Conservation (phyloP, 2,329 filamentous ascomycete species). For the Cylindrodendrum hubeiense region DNA sequence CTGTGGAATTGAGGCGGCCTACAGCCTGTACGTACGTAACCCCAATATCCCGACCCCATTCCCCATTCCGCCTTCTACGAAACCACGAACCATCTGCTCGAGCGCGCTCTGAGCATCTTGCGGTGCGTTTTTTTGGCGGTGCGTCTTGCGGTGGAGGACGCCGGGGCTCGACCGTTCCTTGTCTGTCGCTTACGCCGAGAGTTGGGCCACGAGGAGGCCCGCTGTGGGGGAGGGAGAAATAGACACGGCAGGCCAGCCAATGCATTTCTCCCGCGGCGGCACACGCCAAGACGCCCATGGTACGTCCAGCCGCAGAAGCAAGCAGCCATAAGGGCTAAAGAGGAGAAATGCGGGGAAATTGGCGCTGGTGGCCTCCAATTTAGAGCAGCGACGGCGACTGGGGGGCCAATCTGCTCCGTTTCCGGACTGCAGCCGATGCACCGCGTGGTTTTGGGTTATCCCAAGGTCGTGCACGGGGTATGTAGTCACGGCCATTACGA, state of each 20-base stretch:
- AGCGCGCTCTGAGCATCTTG: not conserved
- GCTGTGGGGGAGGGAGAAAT: conserved; percentile 27
- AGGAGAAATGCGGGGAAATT: conserved; percentile 22
- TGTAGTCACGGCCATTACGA: conserved; percentile 19
- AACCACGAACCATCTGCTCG: not conserved
- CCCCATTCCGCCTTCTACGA: not conserved
- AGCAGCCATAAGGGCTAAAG: too few species aligned
- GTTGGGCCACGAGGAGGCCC: conserved; percentile 22
- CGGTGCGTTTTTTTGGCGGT: not conserved
- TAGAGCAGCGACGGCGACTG: not conserved
- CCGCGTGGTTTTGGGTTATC: conserved; percentile 13
- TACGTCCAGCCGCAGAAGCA: not conserved
- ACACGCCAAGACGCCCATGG: not conserved
- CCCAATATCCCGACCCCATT: not conserved
- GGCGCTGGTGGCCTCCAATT: conserved; percentile 8
- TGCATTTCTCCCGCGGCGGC: not conserved
- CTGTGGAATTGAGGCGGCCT: not conserved
- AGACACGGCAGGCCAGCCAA: not conserved
- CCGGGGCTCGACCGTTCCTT: conserved; percentile 25
- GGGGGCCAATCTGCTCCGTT: conserved; percentile 19
- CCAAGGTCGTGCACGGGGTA: not conserved
- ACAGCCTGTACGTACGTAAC: not conserved
- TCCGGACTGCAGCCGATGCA: conserved; percentile 19
- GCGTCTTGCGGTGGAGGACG: not conserved
- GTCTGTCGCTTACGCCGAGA: conserved; percentile 28